A percentile compares a stretch with the other conserved stretches of the same genome.
phyloP scores from a whole-genome alignment of 306 rosid species.

The Styphnolobium japonicum region DNA sequence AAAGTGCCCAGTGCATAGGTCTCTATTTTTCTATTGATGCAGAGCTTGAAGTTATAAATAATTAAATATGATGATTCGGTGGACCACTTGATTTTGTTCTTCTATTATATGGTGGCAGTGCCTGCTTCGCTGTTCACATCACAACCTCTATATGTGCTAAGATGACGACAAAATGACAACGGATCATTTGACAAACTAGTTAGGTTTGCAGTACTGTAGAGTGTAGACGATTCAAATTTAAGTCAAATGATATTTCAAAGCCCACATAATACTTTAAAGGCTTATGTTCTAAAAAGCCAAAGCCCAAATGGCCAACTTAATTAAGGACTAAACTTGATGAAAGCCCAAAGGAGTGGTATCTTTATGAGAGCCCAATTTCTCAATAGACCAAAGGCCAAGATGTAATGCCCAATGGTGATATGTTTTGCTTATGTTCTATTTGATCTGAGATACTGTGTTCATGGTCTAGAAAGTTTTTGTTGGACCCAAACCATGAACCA shows the following conservation, averaged over 20 bases:
- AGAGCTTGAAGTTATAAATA: background rate
- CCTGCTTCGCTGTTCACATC: conserved; percentile 22
- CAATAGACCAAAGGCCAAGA: no score
- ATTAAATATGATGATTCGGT: background rate
- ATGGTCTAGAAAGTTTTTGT: no score
- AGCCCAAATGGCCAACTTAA: no score
- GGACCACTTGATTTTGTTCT: conserved; percentile 25
- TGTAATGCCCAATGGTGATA: no score
- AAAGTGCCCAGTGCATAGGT: background rate
- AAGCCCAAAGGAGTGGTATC: no score
- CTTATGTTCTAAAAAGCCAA: no score
- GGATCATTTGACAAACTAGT: background rate
- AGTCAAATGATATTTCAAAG: background rate
- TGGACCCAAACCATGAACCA: no score
- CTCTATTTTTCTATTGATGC: background rate
- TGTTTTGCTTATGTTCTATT: no score
- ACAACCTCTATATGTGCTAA: background rate
- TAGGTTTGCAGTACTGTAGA: background rate
- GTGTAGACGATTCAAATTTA: background rate
- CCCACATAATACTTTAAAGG: no score
- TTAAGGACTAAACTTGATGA: no score
- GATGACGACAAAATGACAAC: background rate
- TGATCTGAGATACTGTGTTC: no score
- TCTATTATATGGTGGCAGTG: background rate
- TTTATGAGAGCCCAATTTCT: no score